Evolutionary conservation across 257 asterid genomes (phyloP), one percentile per base, ranked within the genome.

Genomic region (Nicotiana otophora): DNA sequence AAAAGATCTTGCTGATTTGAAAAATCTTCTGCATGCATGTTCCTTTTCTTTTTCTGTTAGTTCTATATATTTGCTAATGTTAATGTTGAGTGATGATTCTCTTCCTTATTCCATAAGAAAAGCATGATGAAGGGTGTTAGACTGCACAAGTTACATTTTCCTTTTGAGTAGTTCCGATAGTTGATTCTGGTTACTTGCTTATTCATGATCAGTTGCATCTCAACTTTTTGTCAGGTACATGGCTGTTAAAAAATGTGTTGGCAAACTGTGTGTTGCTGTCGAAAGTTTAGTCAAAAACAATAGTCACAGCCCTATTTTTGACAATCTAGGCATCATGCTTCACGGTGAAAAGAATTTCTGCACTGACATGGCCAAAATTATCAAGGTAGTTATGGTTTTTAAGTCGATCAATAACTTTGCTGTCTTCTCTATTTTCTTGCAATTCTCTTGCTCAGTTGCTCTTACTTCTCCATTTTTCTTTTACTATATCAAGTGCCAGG

Each of bases 341-440:
- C 96, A 89, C 82, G 98, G 97, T 51, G 91, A 90, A 86, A 84
- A 89, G 86, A 89, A 85, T 82, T 86, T 85, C 83, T 84, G 91
- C 85, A 81, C 86, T 67, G 86, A 87, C 74, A 90, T 94, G 82
- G 88, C 90, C 82, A 88, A 91, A 82, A 83, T 91, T 75, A 65
- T 92, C 86, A 88, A 91, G 98, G 98, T 94, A 85, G 77, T 81
- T 23, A 15, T 78, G 72, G 42, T 75, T 26, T 34, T 84, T 68
- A 64, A 84, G 31, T 30, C 12, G 6, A 46, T 48, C 46, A 8
- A 57, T 23, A 54, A 30, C n/a, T 39, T 28, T 78, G 79, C 70
- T 36, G 23, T 83, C 39, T 54, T 78, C 61, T 57, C 54, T 77
- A 23, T 58, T 26, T 39, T 23, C 48, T 28, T 5, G n/a, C 60